Percentiles rank a stretch among this genome's conserved stretches.
These are phyloP conservation scores for Jamesozyma hellenica DNA, from an alignment of 805 yeast species.

Conservation along the genomic window DNA sequence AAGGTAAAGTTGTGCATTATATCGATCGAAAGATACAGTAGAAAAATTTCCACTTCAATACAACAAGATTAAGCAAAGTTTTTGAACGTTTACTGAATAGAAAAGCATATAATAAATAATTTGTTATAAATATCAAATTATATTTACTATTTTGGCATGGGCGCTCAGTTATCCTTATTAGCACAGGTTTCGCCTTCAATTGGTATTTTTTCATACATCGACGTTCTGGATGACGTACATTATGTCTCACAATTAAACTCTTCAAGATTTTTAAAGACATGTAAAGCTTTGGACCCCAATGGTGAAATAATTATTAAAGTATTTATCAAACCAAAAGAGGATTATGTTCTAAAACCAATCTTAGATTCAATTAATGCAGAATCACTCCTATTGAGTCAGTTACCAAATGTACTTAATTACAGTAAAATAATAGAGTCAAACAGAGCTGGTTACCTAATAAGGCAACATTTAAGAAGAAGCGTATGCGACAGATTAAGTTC, in stretches of 20 bases:
- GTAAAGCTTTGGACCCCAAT: slow-evolving; percentile 63
- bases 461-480: slow-evolving; percentile 71
- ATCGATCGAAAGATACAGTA: too few species aligned
- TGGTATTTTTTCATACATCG: slow-evolving; percentile 81
- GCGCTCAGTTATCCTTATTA: slow-evolving; percentile 72
- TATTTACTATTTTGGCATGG: too few species aligned
- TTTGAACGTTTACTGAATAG: too few species aligned
- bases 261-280: slow-evolving; percentile 76
- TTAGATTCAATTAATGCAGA: slow-evolving; percentile 30
- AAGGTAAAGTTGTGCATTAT: too few species aligned
- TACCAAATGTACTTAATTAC: slow-evolving; percentile 63
- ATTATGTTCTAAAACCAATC: slow-evolving; percentile 14
- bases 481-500: slow-evolving; percentile 81
- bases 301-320: slow-evolving; percentile 74
- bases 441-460: slow-evolving; percentile 79
- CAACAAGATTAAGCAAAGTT: too few species aligned
- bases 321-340: slow-evolving; percentile 57
- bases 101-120: too few species aligned
- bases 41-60: too few species aligned
- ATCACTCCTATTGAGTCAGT: slow-evolving; percentile 32
- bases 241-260: slow-evolving; percentile 69
- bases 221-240: slow-evolving; percentile 64
- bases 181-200: slow-evolving; percentile 90
- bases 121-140: too few species aligned
- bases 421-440: slow-evolving; percentile 72